phyloP scores from a whole-genome alignment of 1,284 basidiomycete genomes.

The Afroboletus lepidellus region DNA sequence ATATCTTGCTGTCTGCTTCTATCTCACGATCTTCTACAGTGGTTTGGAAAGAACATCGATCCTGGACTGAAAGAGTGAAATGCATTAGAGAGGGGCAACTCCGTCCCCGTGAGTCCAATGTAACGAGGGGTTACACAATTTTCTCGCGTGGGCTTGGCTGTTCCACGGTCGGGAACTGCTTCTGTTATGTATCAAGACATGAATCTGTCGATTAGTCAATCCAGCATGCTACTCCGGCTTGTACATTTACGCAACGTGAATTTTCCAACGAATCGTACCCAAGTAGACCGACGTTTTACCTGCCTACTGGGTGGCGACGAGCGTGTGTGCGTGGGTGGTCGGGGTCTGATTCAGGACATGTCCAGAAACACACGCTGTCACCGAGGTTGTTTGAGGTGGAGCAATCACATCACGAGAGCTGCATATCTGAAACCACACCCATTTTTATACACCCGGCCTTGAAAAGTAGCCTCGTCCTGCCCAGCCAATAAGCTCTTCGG shows the following conservation, averaged over 20 bases:
- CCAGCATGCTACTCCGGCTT: not conserved
- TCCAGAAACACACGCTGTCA: slow-evolving; percentile 26
- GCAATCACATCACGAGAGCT: slow-evolving; percentile 19
- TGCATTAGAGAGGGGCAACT: no score
- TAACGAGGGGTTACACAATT: no score
- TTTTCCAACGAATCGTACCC: not conserved
- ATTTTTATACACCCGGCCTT: slow-evolving; percentile 20
- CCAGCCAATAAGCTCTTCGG: slow-evolving; percentile 7
- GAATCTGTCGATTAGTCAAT: slow-evolving; percentile 1
- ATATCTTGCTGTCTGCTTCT: not conserved
- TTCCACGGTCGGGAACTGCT: not conserved
- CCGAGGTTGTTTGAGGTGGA: slow-evolving; percentile 21
- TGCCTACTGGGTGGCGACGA: not conserved
- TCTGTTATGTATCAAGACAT: slow-evolving; percentile 1
- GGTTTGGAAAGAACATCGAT: not conserved
- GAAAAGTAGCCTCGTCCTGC: slow-evolving; percentile 13
- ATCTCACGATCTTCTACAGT: not conserved
- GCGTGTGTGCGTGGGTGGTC: slow-evolving; percentile 20
- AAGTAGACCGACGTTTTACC: slow-evolving; percentile 6
- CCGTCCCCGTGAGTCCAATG: no score
- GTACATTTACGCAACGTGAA: slow-evolving; percentile 12
- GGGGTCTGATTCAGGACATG: slow-evolving; percentile 23
- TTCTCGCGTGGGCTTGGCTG: not conserved
- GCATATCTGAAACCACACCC: slow-evolving; percentile 25
- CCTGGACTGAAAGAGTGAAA: not conserved